Conservation (phyloP, 208 protist genomes). For the Polymyxa betae region DNA sequence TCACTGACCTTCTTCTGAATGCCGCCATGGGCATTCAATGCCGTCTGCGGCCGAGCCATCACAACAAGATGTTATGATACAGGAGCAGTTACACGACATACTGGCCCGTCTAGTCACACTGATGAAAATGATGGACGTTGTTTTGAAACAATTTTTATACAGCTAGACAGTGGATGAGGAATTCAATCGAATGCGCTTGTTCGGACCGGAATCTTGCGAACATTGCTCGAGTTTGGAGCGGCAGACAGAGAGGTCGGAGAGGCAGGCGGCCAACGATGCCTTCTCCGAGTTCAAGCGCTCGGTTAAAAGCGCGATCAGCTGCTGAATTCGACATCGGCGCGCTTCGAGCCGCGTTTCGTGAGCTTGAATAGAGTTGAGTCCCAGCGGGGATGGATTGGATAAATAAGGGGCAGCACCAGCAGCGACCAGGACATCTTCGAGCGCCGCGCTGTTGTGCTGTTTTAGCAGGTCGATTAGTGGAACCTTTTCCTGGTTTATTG, state of each 20-base stretch:
- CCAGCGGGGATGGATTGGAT: not conserved
- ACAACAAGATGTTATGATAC: no score
- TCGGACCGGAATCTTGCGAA: not conserved
- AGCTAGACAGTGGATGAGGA: no score
- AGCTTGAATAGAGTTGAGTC: not conserved
- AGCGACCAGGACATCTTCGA: not conserved
- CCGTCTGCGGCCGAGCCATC: conserved; percentile 43
- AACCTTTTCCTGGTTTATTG: not conserved
- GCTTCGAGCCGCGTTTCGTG: not conserved
- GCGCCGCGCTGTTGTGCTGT: not conserved
- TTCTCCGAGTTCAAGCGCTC: not conserved
- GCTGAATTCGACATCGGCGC: not conserved
- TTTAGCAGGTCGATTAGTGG: not conserved
- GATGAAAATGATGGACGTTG: no score
- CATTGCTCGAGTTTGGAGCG: not conserved
- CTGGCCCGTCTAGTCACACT: no score
- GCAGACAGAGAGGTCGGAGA: not conserved
- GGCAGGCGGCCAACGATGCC: not conserved
- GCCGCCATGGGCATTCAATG: conserved; percentile 53
- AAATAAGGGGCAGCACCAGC: not conserved
- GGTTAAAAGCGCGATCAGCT: not conserved
- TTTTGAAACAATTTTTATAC: no score
- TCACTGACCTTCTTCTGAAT: conserved; percentile 69
- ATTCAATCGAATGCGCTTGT: no score
- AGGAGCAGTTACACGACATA: no score